Evolutionary conservation across 116 monocot species (phyloP), one percentile per base, ranked within the genome.

Genomic region (Iris pallida): DNA sequence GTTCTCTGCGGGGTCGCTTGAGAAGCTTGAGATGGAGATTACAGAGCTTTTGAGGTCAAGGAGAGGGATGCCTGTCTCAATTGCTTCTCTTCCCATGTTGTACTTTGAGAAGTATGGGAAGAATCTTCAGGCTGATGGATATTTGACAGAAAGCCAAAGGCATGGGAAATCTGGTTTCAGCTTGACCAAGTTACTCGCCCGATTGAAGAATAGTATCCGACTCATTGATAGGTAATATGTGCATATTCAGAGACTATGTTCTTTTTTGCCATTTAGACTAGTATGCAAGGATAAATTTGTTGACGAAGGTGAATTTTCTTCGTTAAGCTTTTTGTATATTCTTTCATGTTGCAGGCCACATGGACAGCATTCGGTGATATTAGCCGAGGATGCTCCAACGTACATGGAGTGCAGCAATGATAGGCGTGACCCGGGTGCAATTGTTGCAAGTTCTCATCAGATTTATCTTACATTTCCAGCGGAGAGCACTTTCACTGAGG

Each of bases 381-480:
- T 91, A 20, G 69, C 71, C 17, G 89, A 96, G 71, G 85, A 96
- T 65, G 86, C 75, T 11, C 75, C 69, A 7, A 82, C 54, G 63
- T 78, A 73, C 64, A 42, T 79, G 65, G 91, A 82, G 4, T 76
- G 16, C 76, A 70, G 65, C 66, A 78, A 74, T 57, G 81, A 90
- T 49, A 78, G 75, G 72, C 64, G 5, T 20, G 80, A 85, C 17
- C 16, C 5, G 20, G 70, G 57, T 42, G 20, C 62, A 53, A 15
- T 43, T 47, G 45, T 68, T 7, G 48, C 79, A 0, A 81, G 81
- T 17, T 79, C 94, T 20, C 77, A 82, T 70, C 89, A 91, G 67
- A 96, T 96, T 55, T 96, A 91, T 78, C 86, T 96, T 12, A 91
- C 92, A 10, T 96, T 96, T 60, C 84, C 89, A 17, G 74, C 86